Percentiles rank a stretch among this genome's conserved stretches.
Conservation (phyloP, 495 filamentous ascomycete genomes). For the Astrocystis sublimbata region DNA sequence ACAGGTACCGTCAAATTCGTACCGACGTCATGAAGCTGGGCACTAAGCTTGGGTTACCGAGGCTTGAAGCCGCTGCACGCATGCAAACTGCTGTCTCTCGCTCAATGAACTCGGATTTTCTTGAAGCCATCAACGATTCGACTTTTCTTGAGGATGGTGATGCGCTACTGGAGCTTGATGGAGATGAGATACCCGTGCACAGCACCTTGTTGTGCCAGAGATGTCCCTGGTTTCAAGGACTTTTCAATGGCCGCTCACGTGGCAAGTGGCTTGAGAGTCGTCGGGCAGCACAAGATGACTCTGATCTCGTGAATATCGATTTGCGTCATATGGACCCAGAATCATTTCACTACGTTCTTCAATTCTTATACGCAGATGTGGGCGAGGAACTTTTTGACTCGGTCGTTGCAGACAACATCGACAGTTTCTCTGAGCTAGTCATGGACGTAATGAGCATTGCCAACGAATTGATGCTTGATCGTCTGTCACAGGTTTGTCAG, state of each 20-base stretch:
- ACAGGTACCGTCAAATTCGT: slow-evolving; percentile 73
- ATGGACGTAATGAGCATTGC: slow-evolving; percentile 88
- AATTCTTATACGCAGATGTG: slow-evolving; percentile 79
- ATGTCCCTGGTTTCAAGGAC: slow-evolving; percentile 88
- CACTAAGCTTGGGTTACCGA: slow-evolving; percentile 62
- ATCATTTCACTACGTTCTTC: slow-evolving; percentile 77
- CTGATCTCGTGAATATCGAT: slow-evolving; percentile 67
- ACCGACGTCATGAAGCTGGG: slow-evolving; percentile 80
- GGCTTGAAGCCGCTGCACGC: slow-evolving; percentile 72
- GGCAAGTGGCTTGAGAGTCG: slow-evolving; percentile 80
- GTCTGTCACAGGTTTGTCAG: slow-evolving; percentile 87
- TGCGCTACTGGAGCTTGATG: slow-evolving; percentile 72
- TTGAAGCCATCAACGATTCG: slow-evolving; percentile 62
- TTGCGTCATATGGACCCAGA: slow-evolving; percentile 73
- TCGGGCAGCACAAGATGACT: slow-evolving; percentile 48
- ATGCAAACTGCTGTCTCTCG: slow-evolving; percentile 65
- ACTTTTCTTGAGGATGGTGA: slow-evolving; percentile 75
- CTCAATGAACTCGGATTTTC: slow-evolving; percentile 68
- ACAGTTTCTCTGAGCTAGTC: slow-evolving; percentile 84
- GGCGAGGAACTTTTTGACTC: slow-evolving; percentile 81
- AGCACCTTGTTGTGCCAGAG: slow-evolving; percentile 76
- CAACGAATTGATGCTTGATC: slow-evolving; percentile 93
- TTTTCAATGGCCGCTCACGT: slow-evolving; percentile 82
- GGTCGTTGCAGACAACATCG: slow-evolving; percentile 66
- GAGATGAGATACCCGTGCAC: slow-evolving; percentile 65